A percentile compares a stretch with the other conserved stretches of the same genome.
phyloP scores from a whole-genome alignment of 2,329 filamentous ascomycete genomes.

The Talaromyces sp. region DNA sequence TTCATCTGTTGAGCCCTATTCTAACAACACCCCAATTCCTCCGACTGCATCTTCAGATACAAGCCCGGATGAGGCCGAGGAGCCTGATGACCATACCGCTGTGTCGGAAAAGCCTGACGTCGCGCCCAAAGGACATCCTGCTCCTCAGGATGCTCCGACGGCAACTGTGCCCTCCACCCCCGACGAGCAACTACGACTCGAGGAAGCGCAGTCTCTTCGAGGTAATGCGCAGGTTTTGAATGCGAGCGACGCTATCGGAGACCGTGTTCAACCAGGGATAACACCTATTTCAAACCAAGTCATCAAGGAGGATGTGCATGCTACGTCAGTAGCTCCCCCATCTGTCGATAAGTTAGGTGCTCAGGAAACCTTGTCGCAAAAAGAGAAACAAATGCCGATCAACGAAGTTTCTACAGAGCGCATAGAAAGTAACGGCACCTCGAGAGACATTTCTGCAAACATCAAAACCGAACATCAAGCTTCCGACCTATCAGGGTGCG shows the following conservation, averaged over 20 bases:
- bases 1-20: constrained; percentile 64
- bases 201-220: constrained; percentile 45
- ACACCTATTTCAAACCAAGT: constrained; percentile 20
- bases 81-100: constrained; percentile 38
- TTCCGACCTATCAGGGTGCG: constrained; percentile 12
- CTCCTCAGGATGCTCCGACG: constrained; percentile 17
- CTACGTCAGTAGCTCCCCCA: constrained; percentile 8
- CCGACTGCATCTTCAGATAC: constrained; percentile 66
- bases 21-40: constrained; percentile 64
- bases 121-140: constrained; percentile 8
- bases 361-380: constrained; percentile 12
- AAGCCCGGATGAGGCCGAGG: constrained; percentile 61
- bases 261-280: constrained; percentile 8
- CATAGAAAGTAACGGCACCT: neutral
- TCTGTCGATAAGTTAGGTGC: constrained; percentile 16
- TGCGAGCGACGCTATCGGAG: constrained; percentile 17
- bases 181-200: constrained; percentile 53
- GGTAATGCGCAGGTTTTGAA: constrained; percentile 14
- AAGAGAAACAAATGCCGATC: constrained; percentile 6
- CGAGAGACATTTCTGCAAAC: constrained; percentile 1
- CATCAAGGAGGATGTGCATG: constrained; percentile 19
- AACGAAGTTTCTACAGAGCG: constrained; percentile 13
- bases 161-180: constrained; percentile 44
- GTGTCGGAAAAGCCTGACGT: constrained; percentile 4
- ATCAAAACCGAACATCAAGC: constrained; percentile 3